These are phyloP conservation scores for Solanum pennellii DNA, from an alignment of 257 asterid species.

Conservation along the genomic window DNA sequence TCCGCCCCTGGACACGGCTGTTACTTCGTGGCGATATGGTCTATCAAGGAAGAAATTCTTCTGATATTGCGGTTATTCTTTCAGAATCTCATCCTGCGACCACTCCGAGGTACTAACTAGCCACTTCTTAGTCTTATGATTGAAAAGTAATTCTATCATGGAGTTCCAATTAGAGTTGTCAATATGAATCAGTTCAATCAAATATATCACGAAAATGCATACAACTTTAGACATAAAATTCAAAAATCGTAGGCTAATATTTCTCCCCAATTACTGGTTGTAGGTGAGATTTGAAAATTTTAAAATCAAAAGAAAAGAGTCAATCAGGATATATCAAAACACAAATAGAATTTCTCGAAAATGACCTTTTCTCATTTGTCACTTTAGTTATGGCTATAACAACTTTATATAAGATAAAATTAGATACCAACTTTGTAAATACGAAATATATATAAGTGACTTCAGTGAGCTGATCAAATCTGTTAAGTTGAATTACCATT, in stretches of 20 bases:
- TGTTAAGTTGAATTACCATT: background rate
- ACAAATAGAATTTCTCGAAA: background rate
- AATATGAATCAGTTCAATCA: background rate
- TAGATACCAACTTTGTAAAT: no score
- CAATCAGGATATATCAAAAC: background rate
- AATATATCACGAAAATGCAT: background rate
- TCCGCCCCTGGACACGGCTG: accelerated
- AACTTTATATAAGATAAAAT: no score
- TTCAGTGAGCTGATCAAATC: background rate
- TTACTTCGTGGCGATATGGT: no score
- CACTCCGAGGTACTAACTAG: background rate
- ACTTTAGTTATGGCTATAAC: background rate
- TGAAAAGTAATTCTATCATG: background rate
- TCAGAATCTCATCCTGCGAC: background rate
- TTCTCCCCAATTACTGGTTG: background rate
- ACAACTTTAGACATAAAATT: background rate
- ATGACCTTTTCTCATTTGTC: background rate
- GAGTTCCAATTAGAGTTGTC: background rate
- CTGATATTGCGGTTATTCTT: no score
- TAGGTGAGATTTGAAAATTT: background rate
- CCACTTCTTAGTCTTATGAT: background rate
- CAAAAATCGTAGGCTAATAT: background rate
- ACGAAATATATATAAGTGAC: no score
- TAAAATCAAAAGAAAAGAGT: no score
- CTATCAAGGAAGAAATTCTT: no score